Base-by-base conservation (phyloP, 2,329 filamentous ascomycete species). In the Fusarium sp. region DNA sequence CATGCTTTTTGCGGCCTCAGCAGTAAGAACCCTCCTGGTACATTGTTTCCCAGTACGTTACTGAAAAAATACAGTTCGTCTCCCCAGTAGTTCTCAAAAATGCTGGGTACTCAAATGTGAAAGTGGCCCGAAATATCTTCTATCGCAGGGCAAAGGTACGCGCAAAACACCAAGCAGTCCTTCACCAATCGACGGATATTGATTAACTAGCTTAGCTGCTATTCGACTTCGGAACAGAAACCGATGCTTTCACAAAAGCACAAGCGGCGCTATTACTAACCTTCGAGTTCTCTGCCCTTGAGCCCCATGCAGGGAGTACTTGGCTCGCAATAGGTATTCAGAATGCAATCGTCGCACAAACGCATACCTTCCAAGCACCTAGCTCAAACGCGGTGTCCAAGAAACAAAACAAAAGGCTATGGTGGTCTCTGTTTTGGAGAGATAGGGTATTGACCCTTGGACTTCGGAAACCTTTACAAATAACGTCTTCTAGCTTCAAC, bases 1-100 rank as follows among this genome's bases (percentile, higher is more conserved):
- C 4, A 70, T 70, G 63, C 36, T 71, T 3, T 70, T 70, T 18
- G 67, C 67, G 5, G 67, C 67, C 10, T 70, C 67, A 18, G 55
- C 67, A 14, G 67, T 70, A 51, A 28, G 44, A 4, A 1, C 6
- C 14, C 6, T 13, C 31, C 5, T 5, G 10, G 0, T 1, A 4
- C 4, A 6, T 14, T 3, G 3, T 20, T 2, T 2, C 11, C 3
- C 7, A 6, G 2, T 9, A 8, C 6, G 9, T 5, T 7, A n/a
- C 45, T 67, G 11, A 67, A 38, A 34, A 8, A 8, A 17, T 7
- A 1, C 5, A 70, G 67, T 70, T 70, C 6, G 67, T 70, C 5
- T 44, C 61, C 4, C 67, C 63, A 3, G 67, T 51, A 9, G 67
- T 71, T 2, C 67, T 70, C 2, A 70, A 64, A n/a, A 63, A 68